Percentiles rank a stretch among this genome's conserved stretches.
These are phyloP conservation scores for Phaeosphaeriaceae sp. DNA, from an alignment of 2,329 filamentous ascomycete species.

Conservation along the genomic window DNA sequence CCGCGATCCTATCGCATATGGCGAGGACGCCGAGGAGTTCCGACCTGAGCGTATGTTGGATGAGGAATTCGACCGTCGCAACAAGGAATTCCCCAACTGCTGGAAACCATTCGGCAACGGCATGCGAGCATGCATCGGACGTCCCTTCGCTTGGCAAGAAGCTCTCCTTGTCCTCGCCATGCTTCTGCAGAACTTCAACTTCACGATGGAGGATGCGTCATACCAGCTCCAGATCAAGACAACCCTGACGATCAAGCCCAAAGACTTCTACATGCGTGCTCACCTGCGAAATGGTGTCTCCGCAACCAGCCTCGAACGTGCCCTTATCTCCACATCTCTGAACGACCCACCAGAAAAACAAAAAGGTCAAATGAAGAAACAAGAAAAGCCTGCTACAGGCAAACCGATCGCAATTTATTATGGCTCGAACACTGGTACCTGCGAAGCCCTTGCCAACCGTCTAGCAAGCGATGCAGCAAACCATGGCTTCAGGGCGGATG, in stretches of 20 bases:
- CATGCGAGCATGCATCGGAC: constrained; percentile 60
- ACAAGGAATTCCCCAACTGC: constrained; percentile 49
- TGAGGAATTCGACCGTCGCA: constrained; percentile 49
- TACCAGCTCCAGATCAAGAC: constrained; percentile 55
- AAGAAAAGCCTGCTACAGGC: constrained; percentile 24
- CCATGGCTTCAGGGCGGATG: constrained; percentile 46
- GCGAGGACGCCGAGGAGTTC: constrained; percentile 54
- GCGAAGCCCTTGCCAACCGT: constrained; percentile 50
- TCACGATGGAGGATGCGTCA: constrained; percentile 51
- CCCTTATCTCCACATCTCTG: constrained; percentile 30
- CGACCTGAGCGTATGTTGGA: constrained; percentile 58
- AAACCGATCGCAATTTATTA: constrained; percentile 48
- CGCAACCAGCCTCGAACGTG: constrained; percentile 40
- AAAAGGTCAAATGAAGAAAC: constrained; percentile 11
- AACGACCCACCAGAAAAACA: constrained; percentile 19
- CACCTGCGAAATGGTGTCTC: constrained; percentile 40
- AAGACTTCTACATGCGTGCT: constrained; percentile 49
- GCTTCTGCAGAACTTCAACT: constrained; percentile 55
- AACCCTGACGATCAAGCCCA: constrained; percentile 56
- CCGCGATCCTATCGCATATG: constrained; percentile 52
- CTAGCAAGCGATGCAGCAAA: constrained; percentile 45
- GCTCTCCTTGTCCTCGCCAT: constrained; percentile 54
- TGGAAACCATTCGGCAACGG: constrained; percentile 65
- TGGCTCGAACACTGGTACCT: constrained; percentile 52
- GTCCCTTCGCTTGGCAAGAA: constrained; percentile 64